Evolutionary conservation across 1,284 basidiomycete species (phyloP), one percentile per base, ranked within the genome.

Genomic region (Singerocomus inundabilis): DNA sequence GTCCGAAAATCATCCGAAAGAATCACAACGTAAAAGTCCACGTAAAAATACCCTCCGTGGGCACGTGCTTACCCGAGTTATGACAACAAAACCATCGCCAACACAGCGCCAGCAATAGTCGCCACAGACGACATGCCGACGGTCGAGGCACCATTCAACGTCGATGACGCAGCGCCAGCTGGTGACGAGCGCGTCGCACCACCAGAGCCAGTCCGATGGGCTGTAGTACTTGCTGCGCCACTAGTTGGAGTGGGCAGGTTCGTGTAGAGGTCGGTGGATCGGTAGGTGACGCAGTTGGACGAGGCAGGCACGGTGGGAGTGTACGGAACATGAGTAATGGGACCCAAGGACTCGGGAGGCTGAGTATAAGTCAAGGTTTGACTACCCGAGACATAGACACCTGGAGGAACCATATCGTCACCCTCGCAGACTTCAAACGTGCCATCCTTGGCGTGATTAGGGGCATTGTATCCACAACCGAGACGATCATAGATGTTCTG

Each of bases 391-490:
- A 64, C 67, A 56, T 74, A 74, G 32, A 68, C 33, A 26, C 63
- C 63, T 1, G 58, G 48, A 40, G 57, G 39, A n/a, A 13, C 53
- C 64, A 60, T 67, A 60, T 81, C 74, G 18, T 88, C 85, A 34
- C 83, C 82, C 5, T 75, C 59, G 66, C 86, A 88, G 16, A 74
- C 70, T 53, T 80, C 77, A 59, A 85, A 88, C 0, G 73, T 74
- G 15, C 76, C 76, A 35, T 78, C 72, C 42, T 71, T 64, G 28
- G 81, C 84, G 33, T 74, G 72, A 55, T 80, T 82, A n/a, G 85
- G 85, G 2, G 76, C 80, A 60, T 89, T 89, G 71, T 81, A 87
- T 10, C 59, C 64, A 60, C 86, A 89, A 0, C 87, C 87, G 49
- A 86, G 79, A 51, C 82, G 79, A 60, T 89, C 86, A 52, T 72